Percentiles rank a stretch among this genome's conserved stretches.
These are phyloP conservation scores for Eucalyptus erythrocorys DNA, from an alignment of 345 rosid species.

Conservation along the genomic window DNA sequence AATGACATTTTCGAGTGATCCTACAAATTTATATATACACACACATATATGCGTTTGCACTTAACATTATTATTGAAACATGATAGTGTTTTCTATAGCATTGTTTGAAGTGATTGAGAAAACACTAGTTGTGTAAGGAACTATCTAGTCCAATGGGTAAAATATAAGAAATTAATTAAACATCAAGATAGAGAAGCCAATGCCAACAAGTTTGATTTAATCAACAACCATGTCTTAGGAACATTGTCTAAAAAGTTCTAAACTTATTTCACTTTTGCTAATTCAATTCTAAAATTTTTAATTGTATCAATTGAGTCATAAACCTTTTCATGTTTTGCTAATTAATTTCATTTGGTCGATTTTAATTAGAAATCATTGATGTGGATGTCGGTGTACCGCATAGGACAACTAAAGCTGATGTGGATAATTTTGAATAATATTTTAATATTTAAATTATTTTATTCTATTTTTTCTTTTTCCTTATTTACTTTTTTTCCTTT, in stretches of 20 bases:
- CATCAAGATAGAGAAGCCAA: too few species aligned
- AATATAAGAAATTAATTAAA: too few species aligned
- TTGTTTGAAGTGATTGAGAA: fast-evolving
- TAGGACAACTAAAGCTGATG: fast-evolving
- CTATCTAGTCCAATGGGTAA: fast-evolving
- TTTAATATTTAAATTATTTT: too few species aligned
- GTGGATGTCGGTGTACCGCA: fast-evolving
- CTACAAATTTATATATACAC: fast-evolving
- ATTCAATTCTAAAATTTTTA: fast-evolving
- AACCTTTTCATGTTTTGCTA: fast-evolving
- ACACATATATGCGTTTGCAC: fast-evolving
- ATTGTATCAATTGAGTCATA: too few species aligned
- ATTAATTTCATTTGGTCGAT: fast-evolving
- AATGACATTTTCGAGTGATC: neutral
- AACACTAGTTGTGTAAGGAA: neutral
- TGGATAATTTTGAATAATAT: fast-evolving
- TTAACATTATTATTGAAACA: fast-evolving
- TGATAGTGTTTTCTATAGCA: fast-evolving
- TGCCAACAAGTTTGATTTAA: too few species aligned
- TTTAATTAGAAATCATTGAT: fast-evolving
- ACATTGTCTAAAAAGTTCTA: fast-evolving
- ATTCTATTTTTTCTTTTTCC: too few species aligned
- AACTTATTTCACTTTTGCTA: fast-evolving
- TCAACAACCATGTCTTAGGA: fast-evolving
- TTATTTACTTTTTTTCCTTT: too few species aligned